Evolutionary conservation across 1,284 basidiomycete genomes (phyloP).

Genomic region (Trichosporon sp.): DNA sequence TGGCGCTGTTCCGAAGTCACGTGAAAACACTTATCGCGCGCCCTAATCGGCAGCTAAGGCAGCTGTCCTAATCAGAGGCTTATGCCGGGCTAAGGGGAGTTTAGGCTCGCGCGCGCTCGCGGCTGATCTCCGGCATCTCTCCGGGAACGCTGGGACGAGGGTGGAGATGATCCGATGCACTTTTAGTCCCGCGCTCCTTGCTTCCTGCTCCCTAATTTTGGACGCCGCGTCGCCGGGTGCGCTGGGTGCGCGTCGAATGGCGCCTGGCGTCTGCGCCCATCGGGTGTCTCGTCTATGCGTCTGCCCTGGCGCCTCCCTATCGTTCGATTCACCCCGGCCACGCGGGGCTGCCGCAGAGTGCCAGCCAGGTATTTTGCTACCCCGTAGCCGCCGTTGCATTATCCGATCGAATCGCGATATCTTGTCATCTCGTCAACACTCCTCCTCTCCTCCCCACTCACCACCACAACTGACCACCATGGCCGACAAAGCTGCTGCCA

Average conservation of each 20-base stretch:
- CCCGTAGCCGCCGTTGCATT: not conserved
- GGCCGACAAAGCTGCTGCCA: constrained; percentile 21
- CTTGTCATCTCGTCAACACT: not conserved
- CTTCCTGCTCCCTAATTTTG: not conserved
- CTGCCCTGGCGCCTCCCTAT: constrained; percentile 1
- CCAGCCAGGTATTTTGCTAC: not conserved
- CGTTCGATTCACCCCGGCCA: not conserved
- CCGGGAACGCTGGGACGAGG: not conserved
- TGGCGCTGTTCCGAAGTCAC: not conserved
- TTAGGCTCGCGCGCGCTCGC: not conserved
- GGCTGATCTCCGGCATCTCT: not conserved
- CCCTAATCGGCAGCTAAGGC: not conserved
- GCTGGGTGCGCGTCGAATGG: not conserved
- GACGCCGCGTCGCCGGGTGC: not conserved
- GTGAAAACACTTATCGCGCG: not conserved
- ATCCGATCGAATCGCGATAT: not conserved
- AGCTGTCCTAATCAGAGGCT: too few species aligned
- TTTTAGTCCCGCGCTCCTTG: not conserved
- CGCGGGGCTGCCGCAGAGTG: not conserved
- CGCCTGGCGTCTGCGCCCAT: not conserved
- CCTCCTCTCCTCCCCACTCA: not conserved
- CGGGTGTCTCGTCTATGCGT: constrained; percentile 2
- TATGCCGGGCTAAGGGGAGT: not conserved
- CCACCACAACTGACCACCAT: not conserved
- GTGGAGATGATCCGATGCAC: not conserved